Evolutionary conservation across 805 yeast genomes (phyloP), one percentile per base, ranked within the genome.

Genomic region (Lipomyces chichibuensis): DNA sequence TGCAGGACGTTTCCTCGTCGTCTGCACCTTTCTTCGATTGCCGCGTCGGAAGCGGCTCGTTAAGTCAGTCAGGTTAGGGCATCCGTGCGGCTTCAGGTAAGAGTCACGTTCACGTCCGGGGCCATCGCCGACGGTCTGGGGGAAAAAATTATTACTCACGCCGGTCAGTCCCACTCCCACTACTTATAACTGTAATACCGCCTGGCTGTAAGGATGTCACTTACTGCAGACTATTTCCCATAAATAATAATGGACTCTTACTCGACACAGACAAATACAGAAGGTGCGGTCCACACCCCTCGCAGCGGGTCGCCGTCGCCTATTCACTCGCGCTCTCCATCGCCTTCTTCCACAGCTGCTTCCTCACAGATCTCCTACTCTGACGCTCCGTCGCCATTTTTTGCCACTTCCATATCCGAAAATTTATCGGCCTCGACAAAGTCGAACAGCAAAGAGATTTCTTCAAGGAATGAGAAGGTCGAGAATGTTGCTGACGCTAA

Each of bases 251-350:
- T 43, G 49, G 49, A 43, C 14, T n/a, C 49, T n/a, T 43, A 43
- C 23, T 17, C 49, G 23, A 43, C 23, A n/a, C 49, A 43, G 14
- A 17, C 49, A 43, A 17, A n/a, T 6, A 6, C 20, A n/a, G n/a
- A 11, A n/a, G n/a, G 11, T n/a, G 20, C 23, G 11, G 9, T 3
- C 23, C 49, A 43, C 49, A 43, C 20, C 11, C 20, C 55, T 7
- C 33, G n/a, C 27, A 52, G 55, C 20, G 25, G 27, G 33, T 25
- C 55, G n/a, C 35, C 55, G 33, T 52, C 55, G 55, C 55, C 55
- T 0, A 25, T 29, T 9, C 33, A 52, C 17, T 56, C 59, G 33
- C 43, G 59, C 14, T 29, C 59, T 13, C 61, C 54, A 39, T 37
- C 39, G 39, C 63, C 49, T 9, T 51, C 27, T 8, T 55, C n/a